Conservation (phyloP, 2,329 filamentous ascomycete species). For the Pseudogymnoascus sp. region DNA sequence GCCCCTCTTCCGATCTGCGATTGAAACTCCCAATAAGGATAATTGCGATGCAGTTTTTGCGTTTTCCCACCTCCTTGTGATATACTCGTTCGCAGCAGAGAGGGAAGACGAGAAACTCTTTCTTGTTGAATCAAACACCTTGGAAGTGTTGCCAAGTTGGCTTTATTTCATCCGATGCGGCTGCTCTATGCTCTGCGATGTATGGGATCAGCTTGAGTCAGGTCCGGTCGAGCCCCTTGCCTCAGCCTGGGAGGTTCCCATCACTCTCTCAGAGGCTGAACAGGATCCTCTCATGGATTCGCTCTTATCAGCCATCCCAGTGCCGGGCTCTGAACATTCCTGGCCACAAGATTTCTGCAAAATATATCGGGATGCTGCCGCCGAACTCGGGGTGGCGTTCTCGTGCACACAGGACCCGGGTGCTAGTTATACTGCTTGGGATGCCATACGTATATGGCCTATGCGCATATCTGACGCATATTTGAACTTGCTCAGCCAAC, state of each 20-base stretch:
- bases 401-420: constrained; percentile 9
- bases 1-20: constrained; percentile 15
- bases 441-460: constrained; percentile 18
- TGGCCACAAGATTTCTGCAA: constrained; percentile 11
- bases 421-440: constrained; percentile 17
- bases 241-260: constrained; percentile 14
- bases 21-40: constrained; percentile 10
- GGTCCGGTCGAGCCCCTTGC: constrained; percentile 14
- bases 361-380: constrained; percentile 14
- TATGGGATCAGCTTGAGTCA: constrained; percentile 15
- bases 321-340: neutral
- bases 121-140: constrained; percentile 10
- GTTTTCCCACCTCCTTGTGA: constrained; percentile 18
- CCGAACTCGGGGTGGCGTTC: constrained; percentile 16
- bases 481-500: constrained; percentile 13
- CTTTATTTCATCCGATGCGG: constrained; percentile 18
- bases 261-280: neutral
- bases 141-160: constrained; percentile 16
- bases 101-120: constrained; percentile 17
- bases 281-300: neutral
- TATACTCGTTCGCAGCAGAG: constrained; percentile 18
- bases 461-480: constrained; percentile 15
- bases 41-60: constrained; percentile 17
- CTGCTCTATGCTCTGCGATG: constrained; percentile 17
- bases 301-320: constrained; percentile 11